Evolutionary conservation across 2,329 filamentous ascomycete genomes (phyloP).

Genomic region (Clonostachys solani): DNA sequence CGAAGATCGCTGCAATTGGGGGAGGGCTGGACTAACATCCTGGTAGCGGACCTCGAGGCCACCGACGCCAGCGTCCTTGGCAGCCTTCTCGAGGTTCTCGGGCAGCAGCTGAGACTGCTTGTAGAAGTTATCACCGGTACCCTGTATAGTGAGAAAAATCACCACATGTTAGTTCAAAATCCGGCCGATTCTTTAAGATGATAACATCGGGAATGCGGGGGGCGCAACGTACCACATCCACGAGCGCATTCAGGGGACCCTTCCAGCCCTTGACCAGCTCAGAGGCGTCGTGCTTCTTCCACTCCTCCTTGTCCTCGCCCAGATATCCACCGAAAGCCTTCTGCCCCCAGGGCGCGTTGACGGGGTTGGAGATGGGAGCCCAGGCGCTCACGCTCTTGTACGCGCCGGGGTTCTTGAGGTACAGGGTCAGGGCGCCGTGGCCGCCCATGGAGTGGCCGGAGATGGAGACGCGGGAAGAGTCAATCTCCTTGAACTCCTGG

Average conservation of each 20-base stretch:
- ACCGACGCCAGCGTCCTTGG: slow-evolving; percentile 67
- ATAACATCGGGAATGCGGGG: no score
- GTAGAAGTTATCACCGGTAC: slow-evolving; percentile 94
- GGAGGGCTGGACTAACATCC: slow-evolving; percentile 39
- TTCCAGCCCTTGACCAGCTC: slow-evolving; percentile 79
- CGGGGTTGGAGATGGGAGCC: slow-evolving; percentile 84
- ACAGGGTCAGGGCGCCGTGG: slow-evolving; percentile 89
- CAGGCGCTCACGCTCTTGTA: slow-evolving; percentile 90
- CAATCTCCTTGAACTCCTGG: slow-evolving; percentile 64
- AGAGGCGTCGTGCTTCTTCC: slow-evolving; percentile 88
- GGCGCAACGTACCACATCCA: slow-evolving; percentile 70
- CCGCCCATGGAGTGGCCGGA: slow-evolving; percentile 97
- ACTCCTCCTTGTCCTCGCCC: slow-evolving; percentile 69
- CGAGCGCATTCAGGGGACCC: slow-evolving; percentile 65
- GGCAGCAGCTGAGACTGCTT: slow-evolving; percentile 89
- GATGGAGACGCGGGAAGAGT: slow-evolving; percentile 69
- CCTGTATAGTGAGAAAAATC: slow-evolving; percentile 41
- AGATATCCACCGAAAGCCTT: slow-evolving; percentile 95
- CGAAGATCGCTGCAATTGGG: not conserved
- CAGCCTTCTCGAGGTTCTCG: slow-evolving; percentile 84
- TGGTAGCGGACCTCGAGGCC: slow-evolving; percentile 81
- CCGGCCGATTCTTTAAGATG: not conserved
- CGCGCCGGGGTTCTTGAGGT: slow-evolving; percentile 83
- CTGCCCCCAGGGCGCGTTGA: slow-evolving; percentile 84
- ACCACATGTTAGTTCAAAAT: not conserved